Percentiles rank a stretch among this genome's conserved stretches.
phyloP scores from a whole-genome alignment of 345 rosid genomes.

The Draba incana region DNA sequence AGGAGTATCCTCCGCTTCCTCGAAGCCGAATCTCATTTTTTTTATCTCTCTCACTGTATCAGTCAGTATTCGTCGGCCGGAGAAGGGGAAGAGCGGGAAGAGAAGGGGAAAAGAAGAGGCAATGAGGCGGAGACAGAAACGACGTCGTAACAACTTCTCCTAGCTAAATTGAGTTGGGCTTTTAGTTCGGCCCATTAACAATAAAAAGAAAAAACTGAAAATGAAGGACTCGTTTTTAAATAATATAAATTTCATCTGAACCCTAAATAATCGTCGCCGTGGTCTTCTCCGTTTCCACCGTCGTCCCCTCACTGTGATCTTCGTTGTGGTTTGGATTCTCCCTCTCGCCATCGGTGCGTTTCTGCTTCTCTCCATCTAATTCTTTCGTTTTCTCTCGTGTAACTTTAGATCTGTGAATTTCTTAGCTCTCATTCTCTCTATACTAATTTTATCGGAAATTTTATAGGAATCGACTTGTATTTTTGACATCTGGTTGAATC shows the following conservation, averaged over 20 bases:
- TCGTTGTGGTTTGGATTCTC: neutral
- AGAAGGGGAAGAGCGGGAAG: constrained; percentile 35
- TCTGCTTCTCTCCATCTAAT: neutral
- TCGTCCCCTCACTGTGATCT: neutral
- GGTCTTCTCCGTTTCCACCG: constrained; percentile 34
- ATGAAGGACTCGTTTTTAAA: neutral
- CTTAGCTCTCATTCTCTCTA: neutral
- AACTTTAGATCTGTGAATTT: constrained; percentile 1
- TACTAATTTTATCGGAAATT: neutral
- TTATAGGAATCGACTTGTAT: neutral
- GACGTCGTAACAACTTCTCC: neutral
- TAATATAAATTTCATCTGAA: constrained; percentile 20
- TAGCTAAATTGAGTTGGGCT: constrained; percentile 1
- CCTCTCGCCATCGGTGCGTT: constrained; percentile 16
- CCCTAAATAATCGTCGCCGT: constrained; percentile 37
- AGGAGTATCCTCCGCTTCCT: constrained; percentile 40
- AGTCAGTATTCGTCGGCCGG: constrained; percentile 26
- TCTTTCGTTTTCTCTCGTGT: neutral
- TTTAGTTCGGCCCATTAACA: constrained; percentile 8
- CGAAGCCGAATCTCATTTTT: constrained; percentile 66
- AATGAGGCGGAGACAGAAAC: constrained; percentile 20
- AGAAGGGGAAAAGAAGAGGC: neutral
- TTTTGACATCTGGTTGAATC: neutral
- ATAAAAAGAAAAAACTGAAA: neutral
- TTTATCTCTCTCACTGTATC: constrained; percentile 13